A percentile compares a stretch with the other conserved stretches of the same genome.
Evolutionary conservation across 306 rosid species (phyloP).

Genomic region (Sphenostylis stenocarpa): DNA sequence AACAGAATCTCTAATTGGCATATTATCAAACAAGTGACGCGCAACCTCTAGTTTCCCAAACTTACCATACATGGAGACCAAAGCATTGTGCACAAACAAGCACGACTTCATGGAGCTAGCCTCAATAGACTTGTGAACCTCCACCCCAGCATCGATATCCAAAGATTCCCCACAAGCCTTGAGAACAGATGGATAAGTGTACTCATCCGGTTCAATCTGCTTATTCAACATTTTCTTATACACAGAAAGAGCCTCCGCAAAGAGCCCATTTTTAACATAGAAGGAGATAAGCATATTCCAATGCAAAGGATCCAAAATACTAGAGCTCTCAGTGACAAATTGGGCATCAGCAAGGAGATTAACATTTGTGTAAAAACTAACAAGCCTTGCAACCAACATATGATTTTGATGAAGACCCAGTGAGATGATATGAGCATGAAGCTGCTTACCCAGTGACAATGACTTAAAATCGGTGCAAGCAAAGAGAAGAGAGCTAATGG

Average conservation of each 20-base stretch:
- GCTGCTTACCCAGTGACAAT: constrained; percentile 63
- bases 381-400: constrained; percentile 65
- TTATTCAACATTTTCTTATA: constrained; percentile 67
- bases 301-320: constrained; percentile 55
- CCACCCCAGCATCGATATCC: constrained; percentile 59
- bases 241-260: constrained; percentile 53
- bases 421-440: constrained; percentile 60
- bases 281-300: constrained; percentile 80
- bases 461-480: constrained; percentile 53
- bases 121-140: constrained; percentile 66
- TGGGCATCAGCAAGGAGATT: constrained; percentile 56
- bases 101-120: constrained; percentile 50
- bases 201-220: constrained; percentile 67
- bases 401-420: constrained; percentile 61
- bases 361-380: constrained; percentile 56
- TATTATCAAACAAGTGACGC: constrained; percentile 62
- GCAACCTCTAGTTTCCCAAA: constrained; percentile 75
- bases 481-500: constrained; percentile 57
- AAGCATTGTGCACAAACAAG: constrained; percentile 78
- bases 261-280: constrained; percentile 55
- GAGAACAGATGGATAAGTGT: constrained; percentile 76
- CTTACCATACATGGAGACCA: constrained; percentile 82
- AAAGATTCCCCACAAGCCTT: constrained; percentile 81
- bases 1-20: constrained; percentile 68
- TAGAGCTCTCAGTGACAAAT: constrained; percentile 48